A percentile compares a stretch with the other conserved stretches of the same genome.
Conservation (phyloP, 73 alveolate species). For the Tetrahymena malaccensis region DNA sequence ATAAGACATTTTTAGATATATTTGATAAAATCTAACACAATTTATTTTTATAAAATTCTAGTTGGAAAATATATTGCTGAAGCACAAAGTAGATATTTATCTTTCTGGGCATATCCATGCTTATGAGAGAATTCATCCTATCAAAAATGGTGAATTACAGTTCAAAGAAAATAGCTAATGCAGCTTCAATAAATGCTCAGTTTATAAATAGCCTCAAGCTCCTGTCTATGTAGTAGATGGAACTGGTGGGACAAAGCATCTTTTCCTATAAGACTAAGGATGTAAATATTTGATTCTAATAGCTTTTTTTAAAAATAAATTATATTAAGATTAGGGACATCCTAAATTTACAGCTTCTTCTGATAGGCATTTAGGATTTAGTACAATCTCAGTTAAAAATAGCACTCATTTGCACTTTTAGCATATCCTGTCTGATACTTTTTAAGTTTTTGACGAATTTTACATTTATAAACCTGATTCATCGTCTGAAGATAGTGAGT, state of each 20-base stretch:
- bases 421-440: background rate
- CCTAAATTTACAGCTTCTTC: background rate
- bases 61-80: background rate
- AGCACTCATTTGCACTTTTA: background rate
- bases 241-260: background rate
- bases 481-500: background rate
- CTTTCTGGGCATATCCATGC: background rate
- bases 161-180: background rate
- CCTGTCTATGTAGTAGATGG: background rate
- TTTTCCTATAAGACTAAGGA: background rate
- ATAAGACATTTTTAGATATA: too few species aligned
- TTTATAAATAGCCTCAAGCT: background rate
- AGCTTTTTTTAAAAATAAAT: background rate
- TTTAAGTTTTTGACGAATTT: background rate
- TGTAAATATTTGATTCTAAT: background rate
- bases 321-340: background rate
- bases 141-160: background rate
- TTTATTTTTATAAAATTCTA: background rate
- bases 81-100: background rate
- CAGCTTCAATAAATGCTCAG: background rate
- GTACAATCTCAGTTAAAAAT: background rate
- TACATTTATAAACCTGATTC: background rate
- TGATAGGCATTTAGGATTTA: background rate
- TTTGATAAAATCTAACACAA: too few species aligned
- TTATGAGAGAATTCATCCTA: background rate